Percentiles rank a stretch among this genome's conserved stretches.
Conservation (phyloP, 78 protist species). For the Isochrysis galbana region DNA sequence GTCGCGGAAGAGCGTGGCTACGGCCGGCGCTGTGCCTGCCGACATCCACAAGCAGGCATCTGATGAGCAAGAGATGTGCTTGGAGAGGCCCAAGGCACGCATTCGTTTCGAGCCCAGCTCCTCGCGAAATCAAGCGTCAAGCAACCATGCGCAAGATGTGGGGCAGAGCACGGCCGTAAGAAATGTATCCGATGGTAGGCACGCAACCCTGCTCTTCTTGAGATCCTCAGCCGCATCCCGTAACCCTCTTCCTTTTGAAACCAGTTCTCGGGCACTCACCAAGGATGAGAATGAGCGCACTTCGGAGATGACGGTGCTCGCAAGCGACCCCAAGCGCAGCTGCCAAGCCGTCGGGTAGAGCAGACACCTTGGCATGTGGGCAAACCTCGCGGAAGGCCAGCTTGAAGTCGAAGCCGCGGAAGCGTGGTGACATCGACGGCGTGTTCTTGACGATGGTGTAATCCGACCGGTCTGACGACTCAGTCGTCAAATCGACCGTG, state of each 20-base stretch:
- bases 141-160: too few relatives aligned
- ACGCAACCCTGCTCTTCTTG: too few relatives aligned
- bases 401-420: slow-evolving; percentile 42
- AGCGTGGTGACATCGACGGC: slow-evolving; percentile 16
- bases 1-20: slow-evolving; percentile 43
- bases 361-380: slow-evolving; percentile 23
- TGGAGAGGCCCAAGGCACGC: not conserved
- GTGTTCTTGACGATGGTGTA: not conserved
- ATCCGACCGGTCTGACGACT: not conserved
- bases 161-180: too few relatives aligned
- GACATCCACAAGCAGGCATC: not conserved
- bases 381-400: not conserved
- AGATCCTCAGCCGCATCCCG: too few relatives aligned
- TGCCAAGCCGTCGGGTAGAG: slow-evolving; percentile 29
- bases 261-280: too few relatives aligned
- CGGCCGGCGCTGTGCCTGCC: slow-evolving; percentile 47
- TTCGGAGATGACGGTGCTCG: not conserved
- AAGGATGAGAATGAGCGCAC: slow-evolving; percentile 28
- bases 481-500: not conserved
- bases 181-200: too few relatives aligned
- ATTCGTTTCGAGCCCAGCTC: too few relatives aligned
- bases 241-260: not conserved
- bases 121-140: too few relatives aligned
- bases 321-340: slow-evolving; percentile 44
- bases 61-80: not conserved